These are phyloP conservation scores for Populus pruinosa DNA, from an alignment of 345 rosid species.

Conservation along the genomic window DNA sequence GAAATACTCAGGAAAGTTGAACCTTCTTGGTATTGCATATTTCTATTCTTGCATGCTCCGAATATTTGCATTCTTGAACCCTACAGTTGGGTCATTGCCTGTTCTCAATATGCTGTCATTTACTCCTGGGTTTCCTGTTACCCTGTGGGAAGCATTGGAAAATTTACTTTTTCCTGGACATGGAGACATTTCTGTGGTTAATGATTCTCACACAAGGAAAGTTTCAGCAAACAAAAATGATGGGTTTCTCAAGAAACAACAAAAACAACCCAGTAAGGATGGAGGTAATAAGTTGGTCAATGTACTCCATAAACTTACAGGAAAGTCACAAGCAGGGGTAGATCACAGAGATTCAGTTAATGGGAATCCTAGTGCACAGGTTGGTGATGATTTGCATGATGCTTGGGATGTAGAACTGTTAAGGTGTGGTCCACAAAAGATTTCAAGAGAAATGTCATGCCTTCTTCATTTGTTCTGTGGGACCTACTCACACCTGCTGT, in stretches of 20 bases:
- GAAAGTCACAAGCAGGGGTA: conserved; percentile 56
- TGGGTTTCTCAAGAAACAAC: conserved; percentile 37
- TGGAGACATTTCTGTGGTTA: conserved; percentile 16
- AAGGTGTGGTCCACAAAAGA: conserved; percentile 64
- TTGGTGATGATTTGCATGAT: conserved; percentile 44
- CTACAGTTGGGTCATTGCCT: conserved; percentile 64
- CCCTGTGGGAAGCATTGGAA: conserved; percentile 66
- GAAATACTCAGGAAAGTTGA: conserved; percentile 40
- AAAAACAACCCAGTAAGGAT: conserved; percentile 50
- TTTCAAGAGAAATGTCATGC: conserved; percentile 66
- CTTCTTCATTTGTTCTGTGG: conserved; percentile 89
- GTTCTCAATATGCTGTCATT: conserved; percentile 89
- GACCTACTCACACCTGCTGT: conserved; percentile 78
- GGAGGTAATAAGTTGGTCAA: conserved; percentile 65
- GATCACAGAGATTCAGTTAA: conserved; percentile 28
- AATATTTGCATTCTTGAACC: conserved; percentile 61
- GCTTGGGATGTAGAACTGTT: conserved; percentile 69
- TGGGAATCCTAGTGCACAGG: conserved; percentile 37
- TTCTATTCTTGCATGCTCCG: conserved; percentile 82
- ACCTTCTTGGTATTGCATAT: conserved; percentile 62
- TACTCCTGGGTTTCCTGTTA: conserved; percentile 70
- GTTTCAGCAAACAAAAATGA: conserved; percentile 37
- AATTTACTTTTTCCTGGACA: conserved; percentile 43
- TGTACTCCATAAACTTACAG: conserved; percentile 67
- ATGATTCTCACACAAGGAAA: conserved; percentile 21